These are phyloP conservation scores for Acer saccharum DNA, from an alignment of 345 rosid genomes.

Conservation along the genomic window DNA sequence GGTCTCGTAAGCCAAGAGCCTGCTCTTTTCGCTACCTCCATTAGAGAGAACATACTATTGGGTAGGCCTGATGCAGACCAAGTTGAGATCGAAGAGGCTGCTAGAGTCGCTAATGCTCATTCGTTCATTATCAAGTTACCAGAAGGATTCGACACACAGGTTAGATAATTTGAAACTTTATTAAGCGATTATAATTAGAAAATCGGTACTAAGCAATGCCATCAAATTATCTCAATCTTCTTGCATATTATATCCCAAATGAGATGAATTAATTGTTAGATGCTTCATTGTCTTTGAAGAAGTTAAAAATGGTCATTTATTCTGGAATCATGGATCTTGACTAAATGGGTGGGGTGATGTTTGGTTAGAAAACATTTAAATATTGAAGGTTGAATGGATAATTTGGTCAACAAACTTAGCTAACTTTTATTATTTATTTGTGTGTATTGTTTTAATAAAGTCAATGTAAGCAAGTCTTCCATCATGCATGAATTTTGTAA, in stretches of 20 bases:
- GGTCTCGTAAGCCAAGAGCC: constrained; percentile 99
- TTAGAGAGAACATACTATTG: constrained; percentile 86
- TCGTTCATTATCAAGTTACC: constrained; percentile 92
- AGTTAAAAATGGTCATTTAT: constrained; percentile 31
- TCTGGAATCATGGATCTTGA: constrained; percentile 48
- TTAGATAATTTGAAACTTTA: constrained; percentile 26
- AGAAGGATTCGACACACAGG: constrained; percentile 95
- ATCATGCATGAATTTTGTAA: constrained; percentile 52
- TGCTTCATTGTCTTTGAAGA: not conserved
- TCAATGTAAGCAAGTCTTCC: constrained; percentile 45
- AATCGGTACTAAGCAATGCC: not conserved
- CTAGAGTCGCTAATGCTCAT: constrained; percentile 95
- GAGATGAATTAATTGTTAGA: too few species aligned
- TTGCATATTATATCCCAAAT: too few species aligned
- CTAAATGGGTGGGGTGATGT: constrained; percentile 28
- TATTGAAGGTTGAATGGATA: constrained; percentile 24
- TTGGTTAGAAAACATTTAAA: constrained; percentile 20
- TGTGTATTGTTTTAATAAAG: constrained; percentile 31
- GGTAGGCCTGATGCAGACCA: constrained; percentile 88
- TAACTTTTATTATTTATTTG: constrained; percentile 24
- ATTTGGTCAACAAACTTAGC: constrained; percentile 57
- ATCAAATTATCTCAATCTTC: not conserved
- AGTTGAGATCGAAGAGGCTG: constrained; percentile 90
- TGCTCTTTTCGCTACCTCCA: constrained; percentile 88
- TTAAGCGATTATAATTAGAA: not conserved